Evolutionary conservation across 2,329 filamentous ascomycete species (phyloP), one percentile per base, ranked within the genome.

Genomic region (Herpotrichia juniperi): DNA sequence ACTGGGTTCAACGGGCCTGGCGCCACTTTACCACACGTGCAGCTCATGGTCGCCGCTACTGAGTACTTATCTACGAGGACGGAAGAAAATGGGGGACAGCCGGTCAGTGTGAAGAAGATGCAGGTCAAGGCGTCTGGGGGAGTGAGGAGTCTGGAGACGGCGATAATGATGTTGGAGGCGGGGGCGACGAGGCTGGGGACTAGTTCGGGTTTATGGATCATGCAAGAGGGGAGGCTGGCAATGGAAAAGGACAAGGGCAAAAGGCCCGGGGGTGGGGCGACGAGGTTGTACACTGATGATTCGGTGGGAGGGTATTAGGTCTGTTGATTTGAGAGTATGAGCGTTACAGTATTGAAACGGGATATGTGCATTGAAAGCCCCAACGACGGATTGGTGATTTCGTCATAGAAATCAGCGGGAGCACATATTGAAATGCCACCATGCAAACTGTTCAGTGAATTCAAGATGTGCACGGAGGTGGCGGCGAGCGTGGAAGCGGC

Each of bases 71-170:
- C 60, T 24, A 73, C 50, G 57, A 67, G 56, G 59, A 67, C 44
- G 61, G 32, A 51, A 30, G 53, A 46, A 28, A 65, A 62, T 40
- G 53, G 51, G 14, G 62, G 62, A 2, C 51, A 46, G 30, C 59
- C 59, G 2, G 53, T 62, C n/a, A 25, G 50, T 8, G 63, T 53
- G 30, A 61, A 58, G 50, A 63, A 65, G 56, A 80, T 81, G 72
- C 72, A 78, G 48, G 81, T 86, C 40, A 86, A 86, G 68, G 84
- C 84, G 7, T 83, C 80, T 53, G 84, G 84, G 3, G 84, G 83
- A 0, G 74, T 86, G 1, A 72, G 81, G 56, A 79, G 76, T 16
- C 64, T 80, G 17, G 76, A 76, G 42, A 80, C 82, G 54, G 80
- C 79, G 51, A 60, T 79, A 40, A 73, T 70, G 57, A 84, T 86